Evolutionary conservation across 257 asterid genomes (phyloP).

Genomic region (Solanum sejunctum): DNA sequence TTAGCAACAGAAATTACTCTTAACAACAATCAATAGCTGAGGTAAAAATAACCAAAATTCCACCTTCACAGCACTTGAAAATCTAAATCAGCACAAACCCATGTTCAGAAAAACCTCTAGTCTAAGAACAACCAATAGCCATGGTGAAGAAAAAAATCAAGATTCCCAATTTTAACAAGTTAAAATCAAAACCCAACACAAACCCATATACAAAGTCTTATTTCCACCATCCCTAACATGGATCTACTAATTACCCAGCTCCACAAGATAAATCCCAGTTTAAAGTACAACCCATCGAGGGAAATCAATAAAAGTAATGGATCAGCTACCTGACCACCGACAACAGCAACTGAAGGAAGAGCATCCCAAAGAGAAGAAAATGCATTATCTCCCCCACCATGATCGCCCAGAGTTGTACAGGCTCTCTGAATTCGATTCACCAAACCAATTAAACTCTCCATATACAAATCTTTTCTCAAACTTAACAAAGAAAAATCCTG

Average conservation of each 20-base stretch:
- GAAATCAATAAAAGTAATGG: not conserved
- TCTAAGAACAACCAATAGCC: not conserved
- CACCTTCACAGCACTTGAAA: not conserved
- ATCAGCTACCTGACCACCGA: conserved; percentile 72
- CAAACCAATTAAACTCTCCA: conserved; percentile 90
- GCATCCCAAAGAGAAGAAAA: conserved; percentile 97
- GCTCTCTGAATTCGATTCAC: conserved; percentile 89
- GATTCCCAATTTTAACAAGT: not conserved
- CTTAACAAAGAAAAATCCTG: not conserved
- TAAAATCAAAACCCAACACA: not conserved
- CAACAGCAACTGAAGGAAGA: conserved; percentile 93
- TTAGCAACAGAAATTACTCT: not conserved
- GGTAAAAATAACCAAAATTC: not conserved
- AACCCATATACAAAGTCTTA: not conserved
- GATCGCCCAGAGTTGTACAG: conserved; percentile 82
- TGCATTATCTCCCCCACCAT: conserved; percentile 74
- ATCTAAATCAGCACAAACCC: not conserved
- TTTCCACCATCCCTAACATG: not conserved
- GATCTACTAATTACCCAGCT: not conserved
- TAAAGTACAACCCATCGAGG: not conserved
- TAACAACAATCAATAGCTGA: not conserved
- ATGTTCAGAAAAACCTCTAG: not conserved
- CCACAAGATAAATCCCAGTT: not conserved
- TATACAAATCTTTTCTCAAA: conserved; percentile 13
- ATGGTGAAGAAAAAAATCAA: not conserved